Base-by-base conservation (phyloP, 805 yeast species). In the Monosporozyma unispora region DNA sequence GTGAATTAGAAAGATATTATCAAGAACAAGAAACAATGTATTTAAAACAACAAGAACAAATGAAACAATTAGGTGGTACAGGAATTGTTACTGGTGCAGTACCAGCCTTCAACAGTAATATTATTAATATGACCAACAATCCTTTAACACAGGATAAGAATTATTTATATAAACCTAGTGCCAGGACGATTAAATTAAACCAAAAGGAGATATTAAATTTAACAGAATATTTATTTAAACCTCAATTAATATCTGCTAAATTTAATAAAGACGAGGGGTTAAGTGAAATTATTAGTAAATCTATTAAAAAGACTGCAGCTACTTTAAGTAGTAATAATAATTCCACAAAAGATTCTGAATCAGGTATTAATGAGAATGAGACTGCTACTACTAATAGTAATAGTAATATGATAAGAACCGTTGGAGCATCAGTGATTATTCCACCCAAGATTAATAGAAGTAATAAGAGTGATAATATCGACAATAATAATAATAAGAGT, bases 151-250 rank as follows among this genome's bases (percentile, higher is more conserved):
- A 52, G 21, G 50, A 53, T 46, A 58, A 55, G 46, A 50, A 58
- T 43, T 65, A 56, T 48, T 46, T 65, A 31, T 51, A 48, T 39
- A 53, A 50, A 45, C 44, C 48, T 10, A 23, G 23, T 1, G 49
- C 52, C 3, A 53, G 51, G 33, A 65, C 68, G 3, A 22, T 64
- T 4, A 29, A 57, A 4, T 28, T 64, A 18, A 59, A 59, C 25
- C 50, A 54, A 25, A 55, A 52, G 39, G 64, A 65, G 21, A 58
- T 64, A 44, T 61, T 56, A 48, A 42, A 46, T 38, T 39, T 64
- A 2, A 52, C 61, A 2, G 69, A 65, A 52, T 54, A 52, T 29
- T 52, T 65, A 21, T 65, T 65, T 50, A 56, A 64, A 39, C 69
- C 69, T 3, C 35, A 48, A 12, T 35, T 56, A 16, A 54, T 56